These are phyloP conservation scores for Tolypocladium album DNA, from an alignment of 2,329 filamentous ascomycete species.

Conservation along the genomic window DNA sequence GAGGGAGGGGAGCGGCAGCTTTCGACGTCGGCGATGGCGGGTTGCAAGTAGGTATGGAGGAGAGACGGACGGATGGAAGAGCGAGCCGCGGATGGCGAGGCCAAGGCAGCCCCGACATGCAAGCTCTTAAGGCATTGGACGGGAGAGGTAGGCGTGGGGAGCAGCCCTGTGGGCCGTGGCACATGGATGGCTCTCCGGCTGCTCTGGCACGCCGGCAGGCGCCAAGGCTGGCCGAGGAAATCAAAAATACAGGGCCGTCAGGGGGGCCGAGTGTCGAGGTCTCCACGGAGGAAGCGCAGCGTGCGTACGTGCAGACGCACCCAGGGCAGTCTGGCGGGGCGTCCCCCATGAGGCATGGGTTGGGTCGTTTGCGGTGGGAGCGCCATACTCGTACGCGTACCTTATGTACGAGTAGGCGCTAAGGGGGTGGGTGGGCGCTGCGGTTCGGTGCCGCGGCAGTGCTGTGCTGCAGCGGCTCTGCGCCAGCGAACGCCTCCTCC, in stretches of 20 bases:
- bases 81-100: neutral
- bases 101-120: neutral
- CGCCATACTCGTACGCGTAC: too few species aligned
- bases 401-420: neutral
- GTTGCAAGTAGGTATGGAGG: neutral
- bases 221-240: neutral
- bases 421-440: neutral
- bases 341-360: too few species aligned
- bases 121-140: neutral
- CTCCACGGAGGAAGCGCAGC: too few species aligned
- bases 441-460: neutral
- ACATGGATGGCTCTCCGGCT: neutral
- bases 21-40: neutral
- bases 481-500: neutral
- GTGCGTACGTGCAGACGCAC: too few species aligned
- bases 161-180: neutral
- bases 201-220: neutral
- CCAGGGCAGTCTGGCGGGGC: too few species aligned
- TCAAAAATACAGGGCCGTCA: neutral
- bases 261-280: neutral
- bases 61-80: neutral
- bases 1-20: conserved; percentile 1
- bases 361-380: neutral
- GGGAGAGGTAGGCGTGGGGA: neutral
- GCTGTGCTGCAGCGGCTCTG: neutral